These are phyloP conservation scores for Stephania cephalantha DNA, from an alignment of 164 flowering plant genomes.

Conservation along the genomic window DNA sequence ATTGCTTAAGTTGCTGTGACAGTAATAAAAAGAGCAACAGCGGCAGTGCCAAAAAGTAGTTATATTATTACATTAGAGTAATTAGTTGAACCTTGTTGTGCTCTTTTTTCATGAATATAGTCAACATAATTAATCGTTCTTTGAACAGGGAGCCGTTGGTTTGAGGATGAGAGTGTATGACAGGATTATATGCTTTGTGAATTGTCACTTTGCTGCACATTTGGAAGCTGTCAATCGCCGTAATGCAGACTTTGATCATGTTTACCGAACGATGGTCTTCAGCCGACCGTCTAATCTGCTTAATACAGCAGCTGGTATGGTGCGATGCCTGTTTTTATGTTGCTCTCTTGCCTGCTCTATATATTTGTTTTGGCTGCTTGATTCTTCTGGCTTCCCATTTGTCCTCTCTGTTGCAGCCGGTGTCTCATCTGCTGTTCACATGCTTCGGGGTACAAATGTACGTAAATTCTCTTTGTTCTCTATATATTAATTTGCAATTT, in stretches of 20 bases:
- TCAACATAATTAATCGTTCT: conserved; percentile 1
- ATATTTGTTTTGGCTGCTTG: conserved; percentile 50
- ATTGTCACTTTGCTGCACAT: conserved; percentile 99
- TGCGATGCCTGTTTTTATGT: conserved; percentile 37
- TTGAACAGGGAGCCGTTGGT: conserved; percentile 93
- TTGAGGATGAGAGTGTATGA: conserved; percentile 88
- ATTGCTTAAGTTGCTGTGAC: too few relatives aligned
- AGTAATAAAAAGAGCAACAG: too few relatives aligned
- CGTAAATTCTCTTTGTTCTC: conserved; percentile 6
- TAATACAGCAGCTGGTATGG: conserved; percentile 69
- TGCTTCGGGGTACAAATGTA: conserved; percentile 58
- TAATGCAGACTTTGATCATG: conserved; percentile 95
- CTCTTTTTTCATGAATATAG: background rate
- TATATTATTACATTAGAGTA: too few relatives aligned
- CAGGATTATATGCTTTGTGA: conserved; percentile 83
- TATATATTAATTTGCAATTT: conserved; percentile 2
- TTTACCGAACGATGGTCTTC: conserved; percentile 69
- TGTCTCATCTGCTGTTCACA: conserved; percentile 55
- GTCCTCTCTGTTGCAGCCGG: conserved; percentile 74
- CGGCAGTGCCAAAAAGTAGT: too few relatives aligned
- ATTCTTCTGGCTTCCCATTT: conserved; percentile 52
- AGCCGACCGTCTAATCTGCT: conserved; percentile 45
- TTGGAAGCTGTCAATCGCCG: conserved; percentile 94
- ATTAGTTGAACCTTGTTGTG: background rate
- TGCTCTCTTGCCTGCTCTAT: conserved; percentile 52